Evolutionary conservation across 208 protist species (phyloP), one percentile per base, ranked within the genome.

Genomic region (Acanthamoeba comandoni): DNA sequence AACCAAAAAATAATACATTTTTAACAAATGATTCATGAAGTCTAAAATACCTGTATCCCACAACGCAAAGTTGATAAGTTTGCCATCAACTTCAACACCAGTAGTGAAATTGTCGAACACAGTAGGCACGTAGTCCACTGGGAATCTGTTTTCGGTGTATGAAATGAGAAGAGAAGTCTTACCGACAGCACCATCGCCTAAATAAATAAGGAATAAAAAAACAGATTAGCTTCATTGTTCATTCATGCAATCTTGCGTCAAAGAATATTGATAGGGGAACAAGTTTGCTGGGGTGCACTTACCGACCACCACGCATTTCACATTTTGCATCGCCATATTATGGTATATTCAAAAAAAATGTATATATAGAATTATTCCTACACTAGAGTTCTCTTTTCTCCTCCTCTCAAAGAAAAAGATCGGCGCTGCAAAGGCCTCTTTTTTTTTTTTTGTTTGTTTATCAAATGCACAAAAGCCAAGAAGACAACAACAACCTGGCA

Each of bases 101-200:
- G 96, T 92, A 65, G 89, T 93, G 87, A 97, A 97, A 91, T 97
- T 97, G 85, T 97, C 96, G 53, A 98, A 96, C 51, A 97, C 57
- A 12, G 80, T 65, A 2, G 64, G 58, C 48, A 91, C 84, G 51
- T 91, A 77, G 84, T 91, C 84, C 5, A 77, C 84, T 29, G 58
- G 62, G 51, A 91, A 91, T 62, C 64, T 51, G 84, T 91, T 91
- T 51, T 71, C 64, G 11, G 84, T 91, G 84, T 91, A 91, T 22
- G 62, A 77, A 48, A 91, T 91, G 22, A 91, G 64, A 19, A 91
- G 51, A 13, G 64, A 77, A 19, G 84, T 91, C 64, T 91, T 91
- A 77, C 84, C 80, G 60, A 88, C 80, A 26, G 80, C 80, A 35
- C 80, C 80, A 35, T 88, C 80, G 48, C 73, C 73, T 84, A 8